Evolutionary conservation across 139 green algal genomes (phyloP), one percentile per base, ranked within the genome.

Genomic region (Ulvella scutata): DNA sequence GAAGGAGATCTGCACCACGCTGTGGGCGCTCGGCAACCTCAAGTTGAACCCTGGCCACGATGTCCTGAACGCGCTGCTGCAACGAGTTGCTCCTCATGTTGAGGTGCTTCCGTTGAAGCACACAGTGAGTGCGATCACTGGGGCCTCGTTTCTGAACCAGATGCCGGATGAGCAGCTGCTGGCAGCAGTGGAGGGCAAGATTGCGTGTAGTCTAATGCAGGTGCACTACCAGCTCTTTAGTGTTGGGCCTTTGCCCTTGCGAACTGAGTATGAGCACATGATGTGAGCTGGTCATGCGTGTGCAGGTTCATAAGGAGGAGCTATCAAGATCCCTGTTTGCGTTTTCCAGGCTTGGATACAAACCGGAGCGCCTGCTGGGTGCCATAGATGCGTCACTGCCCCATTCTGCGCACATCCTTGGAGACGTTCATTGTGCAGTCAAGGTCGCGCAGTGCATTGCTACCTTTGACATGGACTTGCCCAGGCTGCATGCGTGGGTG

Each of bases 1-100:
- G 10, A 35, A 74, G 36, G 43, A 80, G 37, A 23, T 80, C 3
- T 28, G 72, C 6, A 37, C 76, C 43, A 34, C 73, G 33, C 31
- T 80, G 72, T 80, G 77, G 77, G 36, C 43, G 0, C 37, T 80
- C 37, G 35, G 31, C 37, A 43, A 43, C 28, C 43, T 80, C 44
- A 37, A 38, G 44, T 37, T 74, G 20, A 34, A 73, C 26, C 77
- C 77, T n/a, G 72, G 40, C 35, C 26, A 74, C 37, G 33, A 3
- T 17, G 20, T 44, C 36, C 13, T 74, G 35, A 43, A 33, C 2
- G 35, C 4, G 13, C 31, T 77, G 37, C 6, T 59, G 10, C 36
- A 40, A 2, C 34, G 39, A 4, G 73, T 60, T 37, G 72, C 73
- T 43, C 21, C n/a, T 43, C 72, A 35, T 26, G 34, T 77, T 3